Evolutionary conservation across 371 early-diverging fungal genomes (phyloP), one percentile per base, ranked within the genome.

Genomic region (Actinomortierella wolfii): DNA sequence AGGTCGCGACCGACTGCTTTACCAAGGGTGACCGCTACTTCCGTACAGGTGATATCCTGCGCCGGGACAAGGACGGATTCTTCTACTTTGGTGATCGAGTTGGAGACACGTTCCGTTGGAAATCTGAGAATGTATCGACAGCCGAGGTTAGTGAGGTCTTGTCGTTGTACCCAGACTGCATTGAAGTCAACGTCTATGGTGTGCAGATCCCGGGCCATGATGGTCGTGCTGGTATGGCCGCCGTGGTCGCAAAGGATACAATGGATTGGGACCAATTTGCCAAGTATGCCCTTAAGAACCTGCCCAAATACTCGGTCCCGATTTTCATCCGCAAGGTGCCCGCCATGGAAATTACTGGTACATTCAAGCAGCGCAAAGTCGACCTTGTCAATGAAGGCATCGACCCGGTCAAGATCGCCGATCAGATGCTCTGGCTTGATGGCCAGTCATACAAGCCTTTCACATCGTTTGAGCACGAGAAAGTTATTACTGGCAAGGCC

Each of bases 61-160:
- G 75, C 47, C 78, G 77, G 24, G 84, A 84, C 55, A 63, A 55
- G n/a, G 79, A 83, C 26, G 90, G 89, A 2, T 88, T 83, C 67
- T 86, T 80, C 51, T 89, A 85, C 75, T 91, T 92, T 78, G 84
- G 85, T n/a, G 92, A 91, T 46, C 86, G 92, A 53, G 71, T 87
- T 8, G 92, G 92, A 11, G 92, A 92, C 48, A 87, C 91, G 0
- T 92, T 90, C 79, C 78, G 90, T 13, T 89, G 90, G 89, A 86
- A 88, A 49, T 79, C 84, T 1, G 89, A 89, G 63, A 89, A 89
- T 57, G 88, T 89, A 13, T 79, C 87, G 11, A 87, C 90, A 6
- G 81, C 81, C 4, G 90, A 91, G 68, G 88, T 91, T 11, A 81
- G 85, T 0, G 83, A 83, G 51, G 85, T 78, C 7, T 41, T 92